Percentiles rank a stretch among this genome's conserved stretches.
phyloP scores from a whole-genome alignment of 2,329 filamentous ascomycete genomes.

The Paraphaeosphaeria minitans region DNA sequence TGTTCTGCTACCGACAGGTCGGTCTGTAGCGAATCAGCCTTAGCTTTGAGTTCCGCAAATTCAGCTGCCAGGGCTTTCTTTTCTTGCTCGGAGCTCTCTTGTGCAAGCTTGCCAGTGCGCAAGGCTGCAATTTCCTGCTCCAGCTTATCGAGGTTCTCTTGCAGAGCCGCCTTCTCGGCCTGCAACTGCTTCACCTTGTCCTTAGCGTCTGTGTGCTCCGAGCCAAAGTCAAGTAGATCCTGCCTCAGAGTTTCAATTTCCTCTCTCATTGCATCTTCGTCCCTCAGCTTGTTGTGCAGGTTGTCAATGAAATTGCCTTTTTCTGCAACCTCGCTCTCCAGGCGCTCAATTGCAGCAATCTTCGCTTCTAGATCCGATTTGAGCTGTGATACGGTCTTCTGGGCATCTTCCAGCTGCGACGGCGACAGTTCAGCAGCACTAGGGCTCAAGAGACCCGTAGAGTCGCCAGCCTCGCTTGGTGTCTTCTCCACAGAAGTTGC shows the following conservation, averaged over 20 bases:
- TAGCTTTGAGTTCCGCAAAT: constrained; percentile 73
- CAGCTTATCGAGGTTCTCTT: constrained; percentile 67
- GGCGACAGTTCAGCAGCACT: constrained; percentile 51
- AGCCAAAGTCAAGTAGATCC: constrained; percentile 76
- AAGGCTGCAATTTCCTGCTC: constrained; percentile 71
- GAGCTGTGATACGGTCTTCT: constrained; percentile 37
- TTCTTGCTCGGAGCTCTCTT: constrained; percentile 57
- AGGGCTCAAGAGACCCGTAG: constrained; percentile 40
- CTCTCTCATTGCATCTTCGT: constrained; percentile 77
- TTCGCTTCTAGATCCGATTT: constrained; percentile 42
- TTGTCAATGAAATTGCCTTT: constrained; percentile 76
- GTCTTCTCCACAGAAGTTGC: constrained; percentile 46
- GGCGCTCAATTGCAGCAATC: constrained; percentile 38
- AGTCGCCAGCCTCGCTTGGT: constrained; percentile 46
- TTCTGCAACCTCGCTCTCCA: constrained; percentile 40
- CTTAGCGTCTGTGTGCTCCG: constrained; percentile 83
- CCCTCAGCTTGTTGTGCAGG: constrained; percentile 72
- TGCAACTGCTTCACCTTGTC: constrained; percentile 73
- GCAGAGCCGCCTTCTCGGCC: constrained; percentile 69
- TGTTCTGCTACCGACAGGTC: constrained; percentile 87
- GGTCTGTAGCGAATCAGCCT: constrained; percentile 72
- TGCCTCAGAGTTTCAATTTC: constrained; percentile 86
- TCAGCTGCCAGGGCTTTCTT: constrained; percentile 65
- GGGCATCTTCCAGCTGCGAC: constrained; percentile 35
- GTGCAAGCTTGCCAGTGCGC: constrained; percentile 54